Evolutionary conservation across 1,284 basidiomycete species (phyloP).

Genomic region (Cerrena zonata): DNA sequence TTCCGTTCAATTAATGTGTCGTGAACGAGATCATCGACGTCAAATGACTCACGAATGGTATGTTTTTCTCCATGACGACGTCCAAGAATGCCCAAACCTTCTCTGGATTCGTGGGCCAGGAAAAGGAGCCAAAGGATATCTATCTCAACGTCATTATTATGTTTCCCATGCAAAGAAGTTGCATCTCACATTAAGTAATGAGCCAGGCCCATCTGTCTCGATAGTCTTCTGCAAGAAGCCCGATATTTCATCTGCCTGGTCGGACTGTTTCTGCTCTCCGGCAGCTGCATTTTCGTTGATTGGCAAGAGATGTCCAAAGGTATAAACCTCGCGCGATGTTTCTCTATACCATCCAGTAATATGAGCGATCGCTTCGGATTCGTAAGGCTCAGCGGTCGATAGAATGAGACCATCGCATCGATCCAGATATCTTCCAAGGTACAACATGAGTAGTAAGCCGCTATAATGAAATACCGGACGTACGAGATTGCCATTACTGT

Average conservation of each 20-base stretch:
- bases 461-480: too few relatives aligned
- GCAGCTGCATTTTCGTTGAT: background rate
- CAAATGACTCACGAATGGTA: constrained; percentile 10
- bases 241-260: background rate
- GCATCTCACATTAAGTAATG: too few relatives aligned
- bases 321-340: constrained; percentile 9
- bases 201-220: too few relatives aligned
- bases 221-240: background rate
- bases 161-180: constrained; percentile 6
- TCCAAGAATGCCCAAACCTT: constrained; percentile 9
- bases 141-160: background rate
- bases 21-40: background rate
- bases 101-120: constrained; percentile 8
- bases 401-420: constrained; percentile 12
- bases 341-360: constrained; percentile 10
- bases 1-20: background rate
- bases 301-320: constrained; percentile 10
- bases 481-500: background rate
- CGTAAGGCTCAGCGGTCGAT: constrained; percentile 12
- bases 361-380: constrained; percentile 13
- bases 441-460: too few relatives aligned
- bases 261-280: background rate
- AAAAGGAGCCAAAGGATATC: constrained; percentile 10
- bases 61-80: constrained; percentile 9
- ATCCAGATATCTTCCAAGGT: background rate